Conservation (phyloP, 768 basidiomycete species). For the Russula sp. region DNA sequence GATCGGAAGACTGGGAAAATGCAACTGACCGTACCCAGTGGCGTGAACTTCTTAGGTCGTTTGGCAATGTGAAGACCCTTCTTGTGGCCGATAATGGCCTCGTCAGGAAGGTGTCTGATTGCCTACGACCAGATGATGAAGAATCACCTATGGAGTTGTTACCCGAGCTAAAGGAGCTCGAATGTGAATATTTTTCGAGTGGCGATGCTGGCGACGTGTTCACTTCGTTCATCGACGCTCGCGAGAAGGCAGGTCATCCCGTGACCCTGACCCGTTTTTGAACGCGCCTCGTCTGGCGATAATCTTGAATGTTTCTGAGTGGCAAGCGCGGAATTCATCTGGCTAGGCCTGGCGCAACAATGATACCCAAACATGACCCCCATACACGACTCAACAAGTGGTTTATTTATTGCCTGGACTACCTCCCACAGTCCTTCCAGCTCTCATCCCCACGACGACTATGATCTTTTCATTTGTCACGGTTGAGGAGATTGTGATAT, state of each 20-base stretch:
- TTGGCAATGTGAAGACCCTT: background rate
- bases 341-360: no score
- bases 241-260: background rate
- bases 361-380: no score
- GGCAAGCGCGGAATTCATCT: no score
- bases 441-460: no score
- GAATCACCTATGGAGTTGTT: background rate
- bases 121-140: background rate
- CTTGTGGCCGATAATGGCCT: background rate
- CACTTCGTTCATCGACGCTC: background rate
- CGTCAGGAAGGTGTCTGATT: background rate
- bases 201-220: background rate
- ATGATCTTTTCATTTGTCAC: no score
- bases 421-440: no score
- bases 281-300: background rate
- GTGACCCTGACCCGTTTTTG: background rate
- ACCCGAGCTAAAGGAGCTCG: background rate
- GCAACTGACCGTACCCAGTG: background rate
- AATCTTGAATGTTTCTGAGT: background rate
- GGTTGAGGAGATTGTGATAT: no score
- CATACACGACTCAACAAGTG: no score
- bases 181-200: background rate
- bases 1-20: background rate
- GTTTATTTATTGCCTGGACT: no score
- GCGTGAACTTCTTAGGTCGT: background rate